Percentiles rank a stretch among this genome's conserved stretches.
Conservation (phyloP, 106 monocot species). For the Iris macrosiphon region DNA sequence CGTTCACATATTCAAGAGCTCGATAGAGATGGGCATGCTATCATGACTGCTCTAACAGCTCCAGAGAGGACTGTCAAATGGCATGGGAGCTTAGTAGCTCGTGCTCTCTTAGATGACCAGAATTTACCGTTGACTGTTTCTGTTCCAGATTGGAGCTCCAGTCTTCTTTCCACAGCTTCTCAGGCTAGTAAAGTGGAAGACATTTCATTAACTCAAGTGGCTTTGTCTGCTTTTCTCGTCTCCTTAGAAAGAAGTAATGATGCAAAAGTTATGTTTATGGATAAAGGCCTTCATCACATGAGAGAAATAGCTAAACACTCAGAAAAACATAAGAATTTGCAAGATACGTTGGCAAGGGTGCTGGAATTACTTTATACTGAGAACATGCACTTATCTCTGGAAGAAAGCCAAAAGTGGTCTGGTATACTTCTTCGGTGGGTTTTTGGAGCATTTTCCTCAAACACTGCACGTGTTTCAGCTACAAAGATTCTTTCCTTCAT, state of each 20-base stretch:
- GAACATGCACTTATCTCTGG: slow-evolving; percentile 62
- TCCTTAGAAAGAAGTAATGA: slow-evolving; percentile 71
- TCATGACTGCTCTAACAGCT: slow-evolving; percentile 69
- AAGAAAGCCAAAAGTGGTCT: slow-evolving; percentile 86
- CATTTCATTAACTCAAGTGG: slow-evolving; percentile 45
- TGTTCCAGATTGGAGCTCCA: slow-evolving; percentile 82
- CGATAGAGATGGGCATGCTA: slow-evolving; percentile 83
- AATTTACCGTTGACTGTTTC: slow-evolving; percentile 65
- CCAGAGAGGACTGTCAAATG: slow-evolving; percentile 95
- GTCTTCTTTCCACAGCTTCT: slow-evolving; percentile 77
- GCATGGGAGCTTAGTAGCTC: slow-evolving; percentile 91
- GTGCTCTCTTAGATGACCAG: slow-evolving; percentile 72
- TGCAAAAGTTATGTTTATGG: slow-evolving; percentile 47
- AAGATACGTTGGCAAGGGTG: slow-evolving; percentile 61
- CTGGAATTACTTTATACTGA: slow-evolving; percentile 63
- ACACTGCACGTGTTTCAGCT: slow-evolving; percentile 39
- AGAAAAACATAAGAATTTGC: slow-evolving; percentile 57
- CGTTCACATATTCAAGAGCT: slow-evolving; percentile 84
- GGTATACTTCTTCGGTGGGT: slow-evolving; percentile 84
- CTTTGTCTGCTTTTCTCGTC: slow-evolving; percentile 78
- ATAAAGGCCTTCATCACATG: slow-evolving; percentile 71
- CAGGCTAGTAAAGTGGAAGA: slow-evolving; percentile 75
- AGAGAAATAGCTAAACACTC: slow-evolving; percentile 63
- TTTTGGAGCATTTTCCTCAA: slow-evolving; percentile 44
- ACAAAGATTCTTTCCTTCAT: slow-evolving; percentile 61